Evolutionary conservation across 2,329 filamentous ascomycete species (phyloP).

Genomic region (Pestalotiopsis sp.): DNA sequence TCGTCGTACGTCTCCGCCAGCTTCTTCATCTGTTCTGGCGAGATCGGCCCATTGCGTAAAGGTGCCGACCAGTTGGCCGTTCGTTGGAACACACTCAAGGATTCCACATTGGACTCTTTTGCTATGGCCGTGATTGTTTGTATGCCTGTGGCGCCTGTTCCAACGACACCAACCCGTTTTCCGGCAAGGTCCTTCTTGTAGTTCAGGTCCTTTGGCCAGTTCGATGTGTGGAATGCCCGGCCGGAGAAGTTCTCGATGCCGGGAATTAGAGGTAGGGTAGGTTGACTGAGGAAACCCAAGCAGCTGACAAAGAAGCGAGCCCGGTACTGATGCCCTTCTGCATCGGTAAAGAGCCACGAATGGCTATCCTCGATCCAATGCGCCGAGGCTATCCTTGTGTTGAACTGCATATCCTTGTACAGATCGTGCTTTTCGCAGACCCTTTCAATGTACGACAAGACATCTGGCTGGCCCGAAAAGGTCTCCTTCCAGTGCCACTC

Average conservation of each 20-base stretch:
- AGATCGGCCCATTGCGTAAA: constrained; percentile 22
- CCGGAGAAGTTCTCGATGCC: constrained; percentile 22
- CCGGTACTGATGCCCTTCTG: not conserved
- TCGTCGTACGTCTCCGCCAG: constrained; percentile 13
- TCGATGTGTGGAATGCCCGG: constrained; percentile 20
- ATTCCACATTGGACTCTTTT: constrained; percentile 21
- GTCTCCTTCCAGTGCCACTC: constrained; percentile 16
- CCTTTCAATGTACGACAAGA: constrained; percentile 4
- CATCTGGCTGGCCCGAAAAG: constrained; percentile 12
- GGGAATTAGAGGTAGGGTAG: constrained; percentile 12
- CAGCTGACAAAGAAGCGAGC: constrained; percentile 13
- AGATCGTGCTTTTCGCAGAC: constrained; percentile 14
- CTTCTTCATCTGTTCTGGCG: constrained; percentile 14
- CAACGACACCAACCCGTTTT: constrained; percentile 34
- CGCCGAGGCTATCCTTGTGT: constrained; percentile 24
- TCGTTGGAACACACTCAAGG: constrained; percentile 29
- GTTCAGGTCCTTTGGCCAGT: constrained; percentile 20
- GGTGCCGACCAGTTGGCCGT: constrained; percentile 30
- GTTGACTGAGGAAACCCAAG: constrained; percentile 13
- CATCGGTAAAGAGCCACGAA: constrained; percentile 10
- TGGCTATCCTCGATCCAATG: constrained; percentile 18
- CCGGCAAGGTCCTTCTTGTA: constrained; percentile 18
- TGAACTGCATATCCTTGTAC: constrained; percentile 11
- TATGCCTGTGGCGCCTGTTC: constrained; percentile 35
- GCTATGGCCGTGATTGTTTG: constrained; percentile 32